Conservation (phyloP, 106 monocot genomes). For the Platanthera zijinensis region DNA sequence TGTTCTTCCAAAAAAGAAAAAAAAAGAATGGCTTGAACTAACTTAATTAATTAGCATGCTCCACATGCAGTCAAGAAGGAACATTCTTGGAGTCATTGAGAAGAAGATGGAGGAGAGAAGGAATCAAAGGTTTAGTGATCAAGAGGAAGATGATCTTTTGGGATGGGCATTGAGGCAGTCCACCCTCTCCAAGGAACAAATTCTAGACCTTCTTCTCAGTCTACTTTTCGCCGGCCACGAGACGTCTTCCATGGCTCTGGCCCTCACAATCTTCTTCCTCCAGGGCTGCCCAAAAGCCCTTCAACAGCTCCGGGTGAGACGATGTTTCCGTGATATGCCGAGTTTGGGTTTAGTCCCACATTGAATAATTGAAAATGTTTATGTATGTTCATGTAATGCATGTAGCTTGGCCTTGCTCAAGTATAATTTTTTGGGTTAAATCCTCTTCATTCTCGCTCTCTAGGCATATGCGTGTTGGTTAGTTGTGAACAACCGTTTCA, state of each 20-base stretch:
- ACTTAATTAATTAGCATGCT: too few relatives aligned
- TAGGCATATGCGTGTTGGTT: too few relatives aligned
- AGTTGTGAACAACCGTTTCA: too few relatives aligned
- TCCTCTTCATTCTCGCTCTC: too few relatives aligned
- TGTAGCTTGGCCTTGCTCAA: too few relatives aligned
- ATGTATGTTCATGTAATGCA: too few relatives aligned
- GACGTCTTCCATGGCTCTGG: constrained; percentile 80
- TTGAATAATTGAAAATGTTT: too few relatives aligned
- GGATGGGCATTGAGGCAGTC: constrained; percentile 64
- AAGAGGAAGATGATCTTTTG: constrained; percentile 70
- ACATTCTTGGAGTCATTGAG: constrained; percentile 66
- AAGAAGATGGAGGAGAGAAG: constrained; percentile 64
- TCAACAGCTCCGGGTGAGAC: constrained; percentile 40
- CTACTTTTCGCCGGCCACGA: constrained; percentile 95
- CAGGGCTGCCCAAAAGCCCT: constrained; percentile 54
- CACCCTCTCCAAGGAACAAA: constrained; percentile 73
- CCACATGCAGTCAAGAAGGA: constrained; percentile 51
- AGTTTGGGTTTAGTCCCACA: too few relatives aligned
- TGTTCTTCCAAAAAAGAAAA: background rate
- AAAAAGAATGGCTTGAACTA: background rate
- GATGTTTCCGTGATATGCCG: too few relatives aligned
- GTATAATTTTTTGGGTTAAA: too few relatives aligned
- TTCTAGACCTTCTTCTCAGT: constrained; percentile 78
- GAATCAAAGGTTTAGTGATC: background rate
- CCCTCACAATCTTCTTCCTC: constrained; percentile 72